Evolutionary conservation across 345 rosid genomes (phyloP), one percentile per base, ranked within the genome.

Genomic region (Murraya koenigii): DNA sequence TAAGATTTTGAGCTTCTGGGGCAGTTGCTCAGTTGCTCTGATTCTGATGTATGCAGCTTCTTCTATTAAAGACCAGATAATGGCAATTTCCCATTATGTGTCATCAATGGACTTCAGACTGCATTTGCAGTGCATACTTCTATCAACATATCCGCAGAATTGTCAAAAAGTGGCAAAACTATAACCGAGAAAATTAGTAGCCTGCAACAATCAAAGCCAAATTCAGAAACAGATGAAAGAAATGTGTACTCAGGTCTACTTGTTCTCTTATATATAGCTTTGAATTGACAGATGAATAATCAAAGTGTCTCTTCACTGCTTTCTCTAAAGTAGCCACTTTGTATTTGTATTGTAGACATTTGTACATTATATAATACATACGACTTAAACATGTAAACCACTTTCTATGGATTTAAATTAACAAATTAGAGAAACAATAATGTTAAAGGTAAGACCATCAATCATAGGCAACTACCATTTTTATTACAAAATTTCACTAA

Each of bases 161-260:
- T 25, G 58, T 70, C n/a, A n/a, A 66, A 44, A 66, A 64, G 58
- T 52, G 66, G 76, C 72, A 55, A 65, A 72, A 67, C 25, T 67
- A 75, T 35, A 54, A 15, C 55, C 1, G 5, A 19, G 26, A 52
- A 33, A 59, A 44, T 52, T 25, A 67, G 60, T 75, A 14, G 8
- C 85, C 83, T 82, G 82, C 82, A 70, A 60, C 65, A 0, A 65
- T 13, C 58, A 74, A 74, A 60, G 59, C 33, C 44, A 54, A 13
- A 44, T 49, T 62, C n/a, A n/a, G 35, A 5, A 36, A 47, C 47
- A 15, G 28, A 10, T 6, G 22, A 44, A 13, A 28, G 61, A 63
- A 52, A 22, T 72, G 49, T 22, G 10, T 20, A 64, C 54, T 63
- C 9, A 35, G 39, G 30, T 19, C 5, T 19, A 71, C 25, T 11